These are phyloP conservation scores for Diplodia intermedia DNA, from an alignment of 2,329 filamentous ascomycete species.

Conservation along the genomic window DNA sequence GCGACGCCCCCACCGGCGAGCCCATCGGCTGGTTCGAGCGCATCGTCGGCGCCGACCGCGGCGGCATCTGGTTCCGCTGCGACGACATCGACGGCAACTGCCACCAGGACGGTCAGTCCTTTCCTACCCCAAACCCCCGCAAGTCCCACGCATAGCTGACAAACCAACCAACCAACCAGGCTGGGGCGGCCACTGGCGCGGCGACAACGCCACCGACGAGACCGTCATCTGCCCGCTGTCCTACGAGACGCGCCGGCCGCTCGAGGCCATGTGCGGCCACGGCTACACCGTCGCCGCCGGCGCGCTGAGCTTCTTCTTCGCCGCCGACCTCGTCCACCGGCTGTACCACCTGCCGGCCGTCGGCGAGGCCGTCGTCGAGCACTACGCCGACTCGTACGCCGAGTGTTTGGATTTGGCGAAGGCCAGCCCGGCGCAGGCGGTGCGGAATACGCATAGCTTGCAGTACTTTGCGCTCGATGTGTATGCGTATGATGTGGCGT, in stretches of 20 bases:
- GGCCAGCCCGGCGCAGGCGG: conserved; percentile 57
- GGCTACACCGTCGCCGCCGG: conserved; percentile 68
- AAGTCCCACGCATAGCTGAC: no score
- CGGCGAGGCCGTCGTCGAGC: conserved; percentile 66
- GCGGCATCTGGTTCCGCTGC: conserved; percentile 67
- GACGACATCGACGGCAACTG: conserved; percentile 74
- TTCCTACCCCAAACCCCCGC: neutral
- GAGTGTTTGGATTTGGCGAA: conserved; percentile 62
- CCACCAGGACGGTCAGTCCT: conserved; percentile 40
- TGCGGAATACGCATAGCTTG: conserved; percentile 66
- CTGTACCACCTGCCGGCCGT: conserved; percentile 68
- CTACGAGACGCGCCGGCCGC: conserved; percentile 63
- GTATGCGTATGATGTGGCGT: conserved; percentile 69
- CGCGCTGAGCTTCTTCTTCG: conserved; percentile 68
- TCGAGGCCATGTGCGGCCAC: conserved; percentile 66
- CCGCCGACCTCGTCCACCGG: conserved; percentile 70
- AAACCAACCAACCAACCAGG: conserved; percentile 47
- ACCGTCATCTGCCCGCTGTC: conserved; percentile 73
- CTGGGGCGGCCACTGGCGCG: conserved; percentile 73
- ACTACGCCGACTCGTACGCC: conserved; percentile 67
- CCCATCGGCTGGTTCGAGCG: conserved; percentile 69
- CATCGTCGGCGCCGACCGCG: conserved; percentile 64
- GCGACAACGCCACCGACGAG: conserved; percentile 67
- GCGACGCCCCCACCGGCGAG: conserved; percentile 63
- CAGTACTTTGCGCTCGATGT: conserved; percentile 74